Evolutionary conservation across 768 basidiomycete species (phyloP).

Genomic region (Pulveroboletus sp.): DNA sequence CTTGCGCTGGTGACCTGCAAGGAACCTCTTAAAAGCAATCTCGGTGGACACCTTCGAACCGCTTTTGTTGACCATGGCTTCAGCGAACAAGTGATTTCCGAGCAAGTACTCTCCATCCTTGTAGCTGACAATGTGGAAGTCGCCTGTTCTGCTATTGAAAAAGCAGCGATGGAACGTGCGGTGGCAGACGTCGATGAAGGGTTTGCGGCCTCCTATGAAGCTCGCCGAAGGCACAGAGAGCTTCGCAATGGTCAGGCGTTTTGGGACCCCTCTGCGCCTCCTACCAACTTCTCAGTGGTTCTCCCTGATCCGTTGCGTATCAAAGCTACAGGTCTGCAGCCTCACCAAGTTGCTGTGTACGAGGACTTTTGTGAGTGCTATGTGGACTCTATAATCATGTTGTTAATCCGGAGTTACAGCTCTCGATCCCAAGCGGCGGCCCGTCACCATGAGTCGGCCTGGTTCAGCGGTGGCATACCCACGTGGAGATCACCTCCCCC

Average conservation of each 20-base stretch:
- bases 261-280: conserved; percentile 80
- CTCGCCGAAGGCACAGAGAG: conserved; percentile 83
- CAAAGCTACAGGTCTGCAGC: conserved; percentile 74
- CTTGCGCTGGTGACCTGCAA: conserved; percentile 97
- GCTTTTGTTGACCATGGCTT: conserved; percentile 85
- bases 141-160: conserved; percentile 92
- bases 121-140: conserved; percentile 91
- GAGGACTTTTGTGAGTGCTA: conserved; percentile 78
- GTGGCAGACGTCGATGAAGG: conserved; percentile 90
- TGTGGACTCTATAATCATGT: conserved; percentile 1
- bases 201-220: conserved; percentile 76
- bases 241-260: conserved; percentile 70
- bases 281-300: conserved; percentile 59
- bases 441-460: conserved; percentile 52
- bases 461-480: conserved; percentile 67
- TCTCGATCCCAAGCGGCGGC: conserved; percentile 53
- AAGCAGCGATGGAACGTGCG: conserved; percentile 96
- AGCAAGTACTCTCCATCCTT: conserved; percentile 71
- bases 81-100: conserved; percentile 78
- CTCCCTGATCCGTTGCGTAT: conserved; percentile 89
- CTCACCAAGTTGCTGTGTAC: conserved; percentile 83
- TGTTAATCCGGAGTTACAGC: conserved; percentile 29
- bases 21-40: conserved; percentile 90
- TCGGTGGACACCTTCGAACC: conserved; percentile 82
- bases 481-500: conserved; percentile 39